phyloP scores from a whole-genome alignment of 1,284 basidiomycete genomes.

The Cystobasidium sp. region DNA sequence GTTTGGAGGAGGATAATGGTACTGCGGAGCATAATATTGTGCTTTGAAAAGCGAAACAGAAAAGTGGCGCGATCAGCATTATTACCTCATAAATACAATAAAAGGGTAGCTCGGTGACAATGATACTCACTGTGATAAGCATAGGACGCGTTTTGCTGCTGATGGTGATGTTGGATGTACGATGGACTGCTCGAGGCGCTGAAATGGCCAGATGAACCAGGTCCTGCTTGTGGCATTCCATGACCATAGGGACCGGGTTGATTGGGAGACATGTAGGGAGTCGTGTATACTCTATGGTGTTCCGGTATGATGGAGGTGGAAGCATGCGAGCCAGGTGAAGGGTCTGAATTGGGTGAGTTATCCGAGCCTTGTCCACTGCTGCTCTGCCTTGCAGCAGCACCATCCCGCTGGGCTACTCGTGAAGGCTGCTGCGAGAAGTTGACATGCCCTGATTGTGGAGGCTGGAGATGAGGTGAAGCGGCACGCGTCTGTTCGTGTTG shows the following conservation, averaged over 20 bases:
- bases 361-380: conserved; percentile 23
- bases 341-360: conserved; percentile 26
- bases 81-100: too few relatives aligned
- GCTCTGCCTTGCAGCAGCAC: neutral
- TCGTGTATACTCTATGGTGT: conserved; percentile 22
- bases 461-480: conserved; percentile 24
- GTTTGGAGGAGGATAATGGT: conserved; percentile 36
- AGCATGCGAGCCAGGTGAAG: conserved; percentile 36
- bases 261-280: neutral
- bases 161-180: conserved; percentile 40
- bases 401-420: neutral
- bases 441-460: neutral
- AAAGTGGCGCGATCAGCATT: neutral
- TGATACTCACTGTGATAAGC: conserved; percentile 39
- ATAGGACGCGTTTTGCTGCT: conserved; percentile 32
- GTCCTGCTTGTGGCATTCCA: neutral
- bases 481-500: neutral
- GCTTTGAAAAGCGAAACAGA: neutral
- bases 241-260: neutral
- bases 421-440: neutral
- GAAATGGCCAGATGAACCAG: conserved; percentile 20
- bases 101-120: neutral
- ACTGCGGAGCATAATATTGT: conserved; percentile 41
- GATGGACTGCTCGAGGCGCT: conserved; percentile 36
- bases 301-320: conserved; percentile 37